Evolutionary conservation across 805 yeast genomes (phyloP), one percentile per base, ranked within the genome.

Genomic region (Saccharomycopsis sp.): DNA sequence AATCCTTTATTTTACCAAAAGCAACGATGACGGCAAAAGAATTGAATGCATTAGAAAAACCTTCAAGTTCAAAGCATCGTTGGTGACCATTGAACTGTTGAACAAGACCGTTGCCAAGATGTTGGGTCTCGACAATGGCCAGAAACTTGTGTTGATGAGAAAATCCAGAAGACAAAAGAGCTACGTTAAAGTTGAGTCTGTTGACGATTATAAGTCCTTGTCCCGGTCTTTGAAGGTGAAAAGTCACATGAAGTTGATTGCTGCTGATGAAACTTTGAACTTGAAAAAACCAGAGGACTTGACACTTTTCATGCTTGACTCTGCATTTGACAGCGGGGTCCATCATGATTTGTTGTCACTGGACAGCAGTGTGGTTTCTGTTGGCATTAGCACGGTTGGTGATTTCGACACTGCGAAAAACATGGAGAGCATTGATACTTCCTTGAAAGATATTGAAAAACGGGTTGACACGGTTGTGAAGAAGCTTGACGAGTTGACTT

Each of bases 211-310:
- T 52, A 59, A 55, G 36, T 54, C 63, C 18, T 58, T 73, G 42
- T 53, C 56, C 31, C 61, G 76, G 48, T 67, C 76, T 35, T 59
- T 73, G 48, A 57, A 61, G 41, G 76, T 72, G 15, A 71, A 71
- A 50, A 64, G 59, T 43, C 64, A 61, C 43, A 52, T 69, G 37
- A 64, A 63, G 48, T 53, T 74, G 43, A 32, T 36, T 17, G 53
- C 52, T 20, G 30, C 30, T n/a, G n/a, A n/a, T n/a, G n/a, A n/a
- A n/a, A n/a, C n/a, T n/a, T n/a, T n/a, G n/a, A n/a, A n/a, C n/a
- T n/a, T n/a, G n/a, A n/a, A n/a, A n/a, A n/a, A n/a, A n/a, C n/a
- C n/a, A n/a, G n/a, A n/a, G n/a, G n/a, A n/a, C n/a, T n/a, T n/a
- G n/a, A n/a, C n/a, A n/a, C n/a, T n/a, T n/a, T n/a, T n/a, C n/a